phyloP scores from a whole-genome alignment of 768 basidiomycete species.

The Mycena polygramma region DNA sequence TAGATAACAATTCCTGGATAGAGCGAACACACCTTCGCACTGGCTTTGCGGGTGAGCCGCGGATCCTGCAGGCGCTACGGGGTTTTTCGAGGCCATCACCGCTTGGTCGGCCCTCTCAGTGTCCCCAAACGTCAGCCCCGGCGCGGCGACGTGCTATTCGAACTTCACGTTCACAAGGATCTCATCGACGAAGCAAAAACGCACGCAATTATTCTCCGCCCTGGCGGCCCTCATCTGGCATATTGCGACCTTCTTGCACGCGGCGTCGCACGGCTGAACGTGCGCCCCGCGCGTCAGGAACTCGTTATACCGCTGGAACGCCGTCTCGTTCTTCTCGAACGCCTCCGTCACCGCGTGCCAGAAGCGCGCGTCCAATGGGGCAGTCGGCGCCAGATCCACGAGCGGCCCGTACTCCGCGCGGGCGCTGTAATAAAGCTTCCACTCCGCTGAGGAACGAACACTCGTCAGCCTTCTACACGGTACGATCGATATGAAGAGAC shows the following conservation, averaged over 20 bases:
- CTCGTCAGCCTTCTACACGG: neutral
- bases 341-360: constrained; percentile 73
- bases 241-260: neutral
- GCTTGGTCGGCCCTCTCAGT: constrained; percentile 28
- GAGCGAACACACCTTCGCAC: constrained; percentile 16
- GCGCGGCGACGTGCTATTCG: constrained; percentile 25
- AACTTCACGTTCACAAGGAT: neutral
- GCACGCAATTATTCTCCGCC: constrained; percentile 59
- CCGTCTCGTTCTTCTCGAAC: constrained; percentile 60
- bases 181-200: constrained; percentile 8
- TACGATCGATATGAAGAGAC: constrained; percentile 23
- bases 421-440: constrained; percentile 71
- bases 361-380: constrained; percentile 64
- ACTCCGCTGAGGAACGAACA: constrained; percentile 52
- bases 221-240: constrained; percentile 41
- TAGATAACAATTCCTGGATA: neutral
- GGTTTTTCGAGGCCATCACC: neutral
- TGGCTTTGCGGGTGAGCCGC: constrained; percentile 21
- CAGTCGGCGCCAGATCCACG: constrained; percentile 43
- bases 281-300: constrained; percentile 57
- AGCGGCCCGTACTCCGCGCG: constrained; percentile 64
- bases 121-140: constrained; percentile 31
- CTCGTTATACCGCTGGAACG: constrained; percentile 61
- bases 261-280: constrained; percentile 49
- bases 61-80: neutral